Percentiles rank a stretch among this genome's conserved stretches.
phyloP scores from a whole-genome alignment of 2,329 filamentous ascomycete species.

The Pseudofabraea citricarpa region DNA sequence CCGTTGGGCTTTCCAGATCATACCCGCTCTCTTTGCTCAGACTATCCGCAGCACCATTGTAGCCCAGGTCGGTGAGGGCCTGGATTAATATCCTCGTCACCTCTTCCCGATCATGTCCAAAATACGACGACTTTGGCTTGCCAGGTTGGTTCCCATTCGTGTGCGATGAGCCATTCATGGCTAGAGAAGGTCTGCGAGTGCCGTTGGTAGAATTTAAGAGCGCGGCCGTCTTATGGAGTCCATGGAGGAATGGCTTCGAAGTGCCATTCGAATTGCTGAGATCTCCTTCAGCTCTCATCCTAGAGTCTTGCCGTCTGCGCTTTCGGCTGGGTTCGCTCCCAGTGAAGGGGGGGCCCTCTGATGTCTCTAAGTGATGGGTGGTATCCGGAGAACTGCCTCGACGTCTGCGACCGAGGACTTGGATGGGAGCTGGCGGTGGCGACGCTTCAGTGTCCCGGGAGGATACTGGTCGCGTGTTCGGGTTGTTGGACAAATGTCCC shows the following conservation, averaged over 20 bases:
- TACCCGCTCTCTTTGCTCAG: constrained; percentile 80
- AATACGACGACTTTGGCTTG: constrained; percentile 47
- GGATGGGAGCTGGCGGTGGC: constrained; percentile 24
- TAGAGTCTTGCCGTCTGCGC: constrained; percentile 51
- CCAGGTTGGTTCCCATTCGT: constrained; percentile 21
- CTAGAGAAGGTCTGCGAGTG: constrained; percentile 37
- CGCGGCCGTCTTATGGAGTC: constrained; percentile 37
- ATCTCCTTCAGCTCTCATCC: constrained; percentile 60
- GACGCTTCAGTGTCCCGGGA: constrained; percentile 32
- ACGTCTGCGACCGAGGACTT: constrained; percentile 52
- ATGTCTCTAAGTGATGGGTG: constrained; percentile 23
- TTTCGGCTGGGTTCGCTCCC: constrained; percentile 40
- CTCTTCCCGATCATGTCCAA: constrained; percentile 86
- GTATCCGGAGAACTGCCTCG: constrained; percentile 37
- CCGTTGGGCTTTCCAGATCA: constrained; percentile 78
- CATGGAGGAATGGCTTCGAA: constrained; percentile 51
- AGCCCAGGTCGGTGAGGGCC: constrained; percentile 83
- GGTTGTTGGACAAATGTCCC: constrained; percentile 6
- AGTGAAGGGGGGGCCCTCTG: constrained; percentile 1
- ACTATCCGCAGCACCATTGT: constrained; percentile 68
- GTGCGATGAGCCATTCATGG: constrained; percentile 50
- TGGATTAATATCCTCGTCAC: constrained; percentile 91
- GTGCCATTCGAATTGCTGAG: constrained; percentile 48
- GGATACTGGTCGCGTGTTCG: constrained; percentile 11
- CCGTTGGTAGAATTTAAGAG: constrained; percentile 40